Base-by-base conservation (phyloP, 495 filamentous ascomycete species). In the Echria macrotheca region DNA sequence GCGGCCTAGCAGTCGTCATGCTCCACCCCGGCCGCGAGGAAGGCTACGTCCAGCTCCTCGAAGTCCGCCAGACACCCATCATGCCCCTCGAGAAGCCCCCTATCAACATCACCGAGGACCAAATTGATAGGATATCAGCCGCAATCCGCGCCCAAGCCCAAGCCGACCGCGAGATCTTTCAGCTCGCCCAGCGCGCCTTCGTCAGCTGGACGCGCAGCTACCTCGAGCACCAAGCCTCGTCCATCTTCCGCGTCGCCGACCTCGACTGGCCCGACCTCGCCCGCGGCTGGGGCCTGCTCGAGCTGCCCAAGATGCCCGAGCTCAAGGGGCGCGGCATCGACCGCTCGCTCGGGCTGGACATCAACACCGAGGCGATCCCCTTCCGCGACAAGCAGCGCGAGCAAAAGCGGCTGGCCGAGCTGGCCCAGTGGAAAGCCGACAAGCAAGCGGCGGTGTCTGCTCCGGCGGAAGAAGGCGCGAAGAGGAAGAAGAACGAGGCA, bases 271-370 rank as follows among this genome's bases (percentile, higher is more conserved):
- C 74, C 31, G 86, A 85, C 35, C 68, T 94, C 1, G 91, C 84
- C 3, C 72, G 81, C 46, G 85, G 84, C 9, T 98, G 90, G 86
- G 73, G 71, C 12, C 72, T 98, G 7, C 70, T 97, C 31, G 83
- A 80, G 49, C 73, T 97, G 41, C 93, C 93, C 32, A 91, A 86
- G 64, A 98, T 98, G 93, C 93, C 94, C 0, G 93, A 98, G 61
- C 64, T 91, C 46, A 83, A 80, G 52, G 77, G 64, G 6, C 89
- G 83, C 60, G 69, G 77, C 0, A 82, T 82, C 26, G 83, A 88
- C 56, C 70, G 76, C 17, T 66, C 95, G 45, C 68, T 96, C 29
- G 91, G 95, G 57, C 66, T 96, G 56, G 91, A 87, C 7, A 84
- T 97, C 59, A 94, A 96, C 68, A 80, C 73, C 53, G 63, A 71